Evolutionary conservation across 2,329 filamentous ascomycete species (phyloP), one percentile per base, ranked within the genome.

Genomic region (Dothidotthia symphoricarpi): DNA sequence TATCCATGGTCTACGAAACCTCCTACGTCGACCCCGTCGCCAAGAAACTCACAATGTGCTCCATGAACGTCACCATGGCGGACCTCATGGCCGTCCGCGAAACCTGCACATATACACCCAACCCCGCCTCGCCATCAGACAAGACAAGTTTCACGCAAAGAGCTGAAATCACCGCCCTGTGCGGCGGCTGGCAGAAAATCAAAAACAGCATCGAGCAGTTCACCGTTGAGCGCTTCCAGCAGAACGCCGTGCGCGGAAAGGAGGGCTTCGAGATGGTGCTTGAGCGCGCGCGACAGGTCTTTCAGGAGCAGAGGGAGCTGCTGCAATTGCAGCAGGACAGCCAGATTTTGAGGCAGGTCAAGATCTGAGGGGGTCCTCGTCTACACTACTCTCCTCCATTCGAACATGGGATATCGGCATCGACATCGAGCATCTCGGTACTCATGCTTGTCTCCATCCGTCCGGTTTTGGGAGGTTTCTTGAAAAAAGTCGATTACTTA

Each of bases 221-320:
- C 35, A 86, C 89, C 28, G 85, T 97, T 29, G 86, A 85, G 50
- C 76, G 88, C 37, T 98, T 98, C 73, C 80, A 82, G 53, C 88
- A 98, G 69, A 98, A 98, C 61, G 91, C 93, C 16, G 76, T 77
- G 53, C 90, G 88, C 70, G 93, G 93, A 49, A 83, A 86, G 49
- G 90, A 97, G 69, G 93, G 93, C 2, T 98, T 98, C 64, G 93
- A 98, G 74, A 81, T 85, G 47, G 93, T 98, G 7, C 77, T 98
- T 22, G 87, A 88, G 64, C 95, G 95, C 83, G 95, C 88, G 68
- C 76, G 91, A 52, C 81, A 87, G 61, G 90, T 90, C 1, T 97
- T 96, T 61, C 85, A 87, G 39, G 88, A 96, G 75, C 88, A 97
- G 72, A 81, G 82, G 67, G 85, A 87, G 64, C 75, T 80, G 39